Base-by-base conservation (phyloP, 306 rosid genomes). In the Vicia sativa region DNA sequence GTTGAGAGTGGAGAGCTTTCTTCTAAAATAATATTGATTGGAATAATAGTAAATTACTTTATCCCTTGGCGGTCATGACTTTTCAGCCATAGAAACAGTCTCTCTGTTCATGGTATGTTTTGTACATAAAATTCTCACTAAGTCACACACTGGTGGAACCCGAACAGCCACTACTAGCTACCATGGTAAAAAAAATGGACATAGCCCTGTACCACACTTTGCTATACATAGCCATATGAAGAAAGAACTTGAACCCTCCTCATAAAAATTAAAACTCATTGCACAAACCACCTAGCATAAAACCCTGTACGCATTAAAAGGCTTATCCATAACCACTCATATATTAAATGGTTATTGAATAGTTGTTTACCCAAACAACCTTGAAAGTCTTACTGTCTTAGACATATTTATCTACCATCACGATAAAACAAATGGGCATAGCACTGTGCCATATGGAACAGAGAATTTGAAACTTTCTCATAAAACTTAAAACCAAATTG, bases 401-500 rank as follows among this genome's bases (percentile, higher is more conserved):
- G 1, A 9, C 57, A 21, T 21, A 21, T 21, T 21, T 21, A 21
- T 21, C 23, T 21, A 21, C 57, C 0, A 50, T 16, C 73, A 37
- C 37, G 13, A 56, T 35, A 14, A 44, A 34, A 29, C 6, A 14
- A 66, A 29, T 56, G 60, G 48, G 18, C 41, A 35, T 23, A 45
- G 68, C 53, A 45, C 44, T 66, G 39, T 14, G 16, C 66, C 69
- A 57, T 12, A 37, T 37, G 38, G 49, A 14, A 63, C 26, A 68
- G 59, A 69, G n/a, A 38, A 62, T 42, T 29, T 10, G 6, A 61
- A 61, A 4, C 11, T 68, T 46, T 60, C 26, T 66, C 21, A 35
- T 19, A 15, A 18, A 43, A 31, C 23, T 10, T 28, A 52, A 14
- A 31, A n/a, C 41, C 31, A 6, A 35, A 35, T 26, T 43, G 65